A percentile compares a stretch with the other conserved stretches of the same genome.
Evolutionary conservation across 2,329 filamentous ascomycete species (phyloP).

Genomic region (Geosmithia morbida): DNA sequence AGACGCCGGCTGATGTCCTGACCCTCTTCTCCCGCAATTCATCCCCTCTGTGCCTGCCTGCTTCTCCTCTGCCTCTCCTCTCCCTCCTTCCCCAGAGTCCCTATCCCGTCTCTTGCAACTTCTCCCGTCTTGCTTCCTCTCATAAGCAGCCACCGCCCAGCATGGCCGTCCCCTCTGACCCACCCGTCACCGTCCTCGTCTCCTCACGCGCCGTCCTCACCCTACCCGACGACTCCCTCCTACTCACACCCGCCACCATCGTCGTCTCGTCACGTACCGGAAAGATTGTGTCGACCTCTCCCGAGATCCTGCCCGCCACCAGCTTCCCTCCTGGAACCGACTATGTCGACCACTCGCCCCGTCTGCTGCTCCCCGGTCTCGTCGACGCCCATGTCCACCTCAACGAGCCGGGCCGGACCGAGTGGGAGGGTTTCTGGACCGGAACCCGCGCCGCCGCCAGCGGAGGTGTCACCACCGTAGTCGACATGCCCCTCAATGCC

Average conservation of each 20-base stretch:
- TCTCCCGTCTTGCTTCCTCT: too few relatives aligned
- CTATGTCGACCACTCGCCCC: slow-evolving; percentile 75
- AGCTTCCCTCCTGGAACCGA: slow-evolving; percentile 58
- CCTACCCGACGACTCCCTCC: slow-evolving; percentile 43
- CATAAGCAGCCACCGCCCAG: not conserved
- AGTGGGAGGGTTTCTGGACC: slow-evolving; percentile 97
- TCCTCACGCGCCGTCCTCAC: slow-evolving; percentile 75
- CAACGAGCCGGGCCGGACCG: slow-evolving; percentile 90
- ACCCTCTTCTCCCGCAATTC: too few relatives aligned
- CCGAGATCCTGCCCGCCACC: slow-evolving; percentile 57
- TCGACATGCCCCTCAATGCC: slow-evolving; percentile 96
- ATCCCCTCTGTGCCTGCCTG: too few relatives aligned
- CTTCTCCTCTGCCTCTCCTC: too few relatives aligned
- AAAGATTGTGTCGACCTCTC: slow-evolving; percentile 67
- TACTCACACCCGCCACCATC: slow-evolving; percentile 70
- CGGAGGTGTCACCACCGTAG: slow-evolving; percentile 88
- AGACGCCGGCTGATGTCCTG: too few relatives aligned
- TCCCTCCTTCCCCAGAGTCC: too few relatives aligned
- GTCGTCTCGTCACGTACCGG: slow-evolving; percentile 64
- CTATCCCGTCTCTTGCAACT: too few relatives aligned
- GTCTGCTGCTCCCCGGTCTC: slow-evolving; percentile 75
- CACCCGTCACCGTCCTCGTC: slow-evolving; percentile 50
- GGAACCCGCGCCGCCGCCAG: slow-evolving; percentile 89
- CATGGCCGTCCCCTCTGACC: slow-evolving; percentile 1
- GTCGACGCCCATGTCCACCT: slow-evolving; percentile 97